phyloP scores from a whole-genome alignment of 495 filamentous ascomycete genomes.

The Neohortaea acidophila region DNA sequence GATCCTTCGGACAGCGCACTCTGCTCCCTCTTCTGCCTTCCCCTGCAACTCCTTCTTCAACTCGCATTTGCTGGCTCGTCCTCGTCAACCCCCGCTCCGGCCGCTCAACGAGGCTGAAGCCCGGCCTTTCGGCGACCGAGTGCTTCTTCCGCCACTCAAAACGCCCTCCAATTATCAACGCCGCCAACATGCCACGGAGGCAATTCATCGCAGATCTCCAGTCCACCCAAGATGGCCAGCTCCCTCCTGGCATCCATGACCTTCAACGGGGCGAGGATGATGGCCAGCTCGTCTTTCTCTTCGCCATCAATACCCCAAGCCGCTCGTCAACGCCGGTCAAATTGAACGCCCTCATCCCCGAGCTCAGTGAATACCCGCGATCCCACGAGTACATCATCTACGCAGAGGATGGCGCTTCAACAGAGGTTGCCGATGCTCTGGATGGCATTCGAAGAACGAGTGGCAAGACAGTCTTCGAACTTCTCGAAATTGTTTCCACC shows the following conservation, averaged over 20 bases:
- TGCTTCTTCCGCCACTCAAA: too few relatives aligned
- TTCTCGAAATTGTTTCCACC: constrained; percentile 26
- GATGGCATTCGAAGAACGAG: constrained; percentile 25
- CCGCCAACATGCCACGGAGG: constrained; percentile 44
- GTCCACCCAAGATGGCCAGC: constrained; percentile 23
- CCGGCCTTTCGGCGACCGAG: too few relatives aligned
- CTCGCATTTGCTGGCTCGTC: too few relatives aligned
- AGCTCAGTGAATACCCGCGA: constrained; percentile 50
- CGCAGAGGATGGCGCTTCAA: constrained; percentile 36
- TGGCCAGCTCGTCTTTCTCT: constrained; percentile 44
- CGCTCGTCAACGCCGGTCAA: constrained; percentile 23
- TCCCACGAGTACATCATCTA: constrained; percentile 46
- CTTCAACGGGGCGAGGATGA: constrained; percentile 45
- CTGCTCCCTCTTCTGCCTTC: too few relatives aligned
- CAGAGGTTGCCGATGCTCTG: constrained; percentile 32
- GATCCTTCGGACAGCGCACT: too few relatives aligned
- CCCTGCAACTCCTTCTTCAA: too few relatives aligned
- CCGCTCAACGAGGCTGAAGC: too few relatives aligned
- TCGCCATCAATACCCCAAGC: not conserved
- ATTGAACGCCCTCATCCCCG: constrained; percentile 37
- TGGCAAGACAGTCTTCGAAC: constrained; percentile 23
- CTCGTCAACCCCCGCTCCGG: too few relatives aligned
- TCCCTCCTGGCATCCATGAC: constrained; percentile 29
- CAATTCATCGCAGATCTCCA: constrained; percentile 39
- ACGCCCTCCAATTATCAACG: too few relatives aligned